These are phyloP conservation scores for Barnettozyma sp. DNA, from an alignment of 805 yeast genomes.

Conservation along the genomic window DNA sequence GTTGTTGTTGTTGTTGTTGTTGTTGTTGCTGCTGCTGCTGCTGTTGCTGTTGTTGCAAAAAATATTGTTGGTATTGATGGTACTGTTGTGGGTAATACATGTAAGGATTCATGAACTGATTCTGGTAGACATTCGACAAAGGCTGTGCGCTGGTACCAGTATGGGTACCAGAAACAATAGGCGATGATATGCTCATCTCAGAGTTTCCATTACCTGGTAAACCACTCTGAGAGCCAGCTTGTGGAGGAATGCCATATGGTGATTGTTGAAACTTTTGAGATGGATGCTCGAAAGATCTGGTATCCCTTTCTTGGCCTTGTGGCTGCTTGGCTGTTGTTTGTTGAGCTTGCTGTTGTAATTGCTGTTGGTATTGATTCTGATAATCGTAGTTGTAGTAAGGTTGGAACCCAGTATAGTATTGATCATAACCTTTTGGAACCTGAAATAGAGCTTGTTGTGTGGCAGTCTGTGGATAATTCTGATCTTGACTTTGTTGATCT, in stretches of 20 bases:
- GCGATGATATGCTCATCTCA: constrained; percentile 22
- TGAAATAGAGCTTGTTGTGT: constrained; percentile 11
- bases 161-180: constrained; percentile 25
- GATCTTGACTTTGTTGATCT: constrained; percentile 19
- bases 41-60: constrained; percentile 6
- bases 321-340: constrained; percentile 9
- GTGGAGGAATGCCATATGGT: constrained; percentile 25
- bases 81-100: constrained; percentile 24
- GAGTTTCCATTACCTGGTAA: constrained; percentile 12
- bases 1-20: constrained; percentile 16
- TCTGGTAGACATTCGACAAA: constrained; percentile 22
- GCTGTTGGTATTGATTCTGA: constrained; percentile 11
- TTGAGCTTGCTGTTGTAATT: constrained; percentile 10
- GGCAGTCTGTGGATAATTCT: constrained; percentile 18
- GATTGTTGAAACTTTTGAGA: constrained; percentile 22
- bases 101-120: constrained; percentile 22
- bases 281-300: constrained; percentile 13
- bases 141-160: constrained; percentile 20
- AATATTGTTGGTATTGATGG: constrained; percentile 9
- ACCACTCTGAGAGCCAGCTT: constrained; percentile 14
- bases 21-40: too few relatives aligned
- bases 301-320: constrained; percentile 6
- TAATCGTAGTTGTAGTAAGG: constrained; percentile 9
- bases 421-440: constrained; percentile 30
- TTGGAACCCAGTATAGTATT: constrained; percentile 20